A percentile compares a stretch with the other conserved stretches of the same genome.
Conservation (phyloP, 176 grass and related monocot genomes). For the Triticum turgidum region DNA sequence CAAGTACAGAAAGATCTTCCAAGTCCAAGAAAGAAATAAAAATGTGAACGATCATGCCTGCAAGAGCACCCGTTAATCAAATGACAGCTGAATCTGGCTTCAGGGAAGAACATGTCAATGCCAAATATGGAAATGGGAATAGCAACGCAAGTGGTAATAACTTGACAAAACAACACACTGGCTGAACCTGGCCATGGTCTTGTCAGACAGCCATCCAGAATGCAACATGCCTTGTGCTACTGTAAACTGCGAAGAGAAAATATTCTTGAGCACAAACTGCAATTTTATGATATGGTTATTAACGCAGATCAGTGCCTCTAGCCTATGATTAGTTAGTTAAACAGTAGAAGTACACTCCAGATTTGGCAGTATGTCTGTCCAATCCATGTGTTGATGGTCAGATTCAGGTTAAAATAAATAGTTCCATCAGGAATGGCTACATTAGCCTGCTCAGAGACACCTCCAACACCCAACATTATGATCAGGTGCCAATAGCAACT, state of each 20-base stretch:
- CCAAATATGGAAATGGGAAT: background rate
- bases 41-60: background rate
- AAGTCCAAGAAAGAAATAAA: background rate
- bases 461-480: background rate
- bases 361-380: background rate
- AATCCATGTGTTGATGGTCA: background rate
- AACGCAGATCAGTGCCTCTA: background rate
- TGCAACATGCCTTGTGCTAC: background rate
- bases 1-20: background rate
- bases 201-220: background rate
- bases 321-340: background rate
- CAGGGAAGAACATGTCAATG: background rate
- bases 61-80: background rate
- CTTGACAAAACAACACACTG: background rate
- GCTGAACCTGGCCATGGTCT: background rate
- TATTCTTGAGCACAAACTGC: background rate
- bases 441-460: constrained; percentile 21
- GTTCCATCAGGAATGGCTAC: background rate
- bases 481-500: constrained; percentile 14
- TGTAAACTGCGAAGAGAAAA: background rate
- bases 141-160: background rate
- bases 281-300: background rate
- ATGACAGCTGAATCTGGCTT: background rate
- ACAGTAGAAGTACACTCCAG: background rate
- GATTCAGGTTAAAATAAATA: background rate